Evolutionary conservation across 2,329 filamentous ascomycete genomes (phyloP).

Genomic region (Fusarium illudens): DNA sequence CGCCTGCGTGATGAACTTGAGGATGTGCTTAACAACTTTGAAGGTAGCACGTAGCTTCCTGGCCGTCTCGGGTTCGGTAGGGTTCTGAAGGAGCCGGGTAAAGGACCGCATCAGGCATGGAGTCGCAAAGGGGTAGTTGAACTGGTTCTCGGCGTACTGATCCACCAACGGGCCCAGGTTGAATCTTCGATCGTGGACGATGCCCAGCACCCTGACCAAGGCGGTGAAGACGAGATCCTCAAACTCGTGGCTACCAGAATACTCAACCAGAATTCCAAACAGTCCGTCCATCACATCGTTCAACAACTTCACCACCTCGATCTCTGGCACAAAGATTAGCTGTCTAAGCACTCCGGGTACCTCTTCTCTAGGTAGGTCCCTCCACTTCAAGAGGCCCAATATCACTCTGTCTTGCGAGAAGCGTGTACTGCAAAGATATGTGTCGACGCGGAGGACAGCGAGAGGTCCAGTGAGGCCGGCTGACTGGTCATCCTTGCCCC

Average conservation of each 20-base stretch:
- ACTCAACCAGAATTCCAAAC: constrained; percentile 89
- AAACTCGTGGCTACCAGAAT: constrained; percentile 89
- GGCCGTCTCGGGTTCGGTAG: constrained; percentile 82
- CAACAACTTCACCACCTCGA: constrained; percentile 95
- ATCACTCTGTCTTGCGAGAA: constrained; percentile 93
- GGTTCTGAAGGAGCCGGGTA: constrained; percentile 81
- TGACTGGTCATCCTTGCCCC: constrained; percentile 70
- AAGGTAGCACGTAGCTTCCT: constrained; percentile 88
- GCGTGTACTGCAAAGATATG: constrained; percentile 91
- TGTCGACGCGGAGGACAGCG: constrained; percentile 80
- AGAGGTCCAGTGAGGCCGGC: constrained; percentile 82
- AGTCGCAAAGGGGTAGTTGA: constrained; percentile 93
- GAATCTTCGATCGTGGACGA: constrained; percentile 93
- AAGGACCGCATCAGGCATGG: constrained; percentile 89
- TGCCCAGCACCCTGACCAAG: constrained; percentile 87
- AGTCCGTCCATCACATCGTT: constrained; percentile 89
- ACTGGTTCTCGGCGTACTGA: constrained; percentile 85
- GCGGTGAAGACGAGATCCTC: constrained; percentile 94
- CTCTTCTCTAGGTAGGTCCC: constrained; percentile 74
- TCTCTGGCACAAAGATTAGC: constrained; percentile 92
- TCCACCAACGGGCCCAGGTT: constrained; percentile 91
- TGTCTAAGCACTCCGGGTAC: constrained; percentile 79
- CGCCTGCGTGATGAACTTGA: constrained; percentile 94
- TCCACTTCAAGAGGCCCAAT: constrained; percentile 86
- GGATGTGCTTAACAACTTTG: constrained; percentile 91